Evolutionary conservation across 305 asterid species (phyloP).

Genomic region (Fraxinus sp.): DNA sequence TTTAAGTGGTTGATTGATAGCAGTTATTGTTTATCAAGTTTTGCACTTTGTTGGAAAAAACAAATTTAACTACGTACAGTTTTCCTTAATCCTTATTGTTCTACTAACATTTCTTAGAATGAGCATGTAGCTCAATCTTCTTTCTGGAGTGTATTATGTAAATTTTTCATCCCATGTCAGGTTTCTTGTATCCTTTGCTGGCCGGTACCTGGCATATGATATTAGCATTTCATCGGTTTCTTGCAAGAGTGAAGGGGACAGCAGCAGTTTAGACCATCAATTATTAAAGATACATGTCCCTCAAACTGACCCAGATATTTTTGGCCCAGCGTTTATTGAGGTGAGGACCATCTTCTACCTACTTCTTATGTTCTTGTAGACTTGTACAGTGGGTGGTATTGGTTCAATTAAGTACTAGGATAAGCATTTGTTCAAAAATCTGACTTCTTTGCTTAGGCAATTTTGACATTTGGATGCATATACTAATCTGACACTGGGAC

Average conservation of each 20-base stretch:
- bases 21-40: background rate
- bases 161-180: conserved; percentile 38
- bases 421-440: background rate
- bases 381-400: background rate
- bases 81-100: background rate
- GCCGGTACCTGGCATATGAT: conserved; percentile 60
- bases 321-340: conserved; percentile 92
- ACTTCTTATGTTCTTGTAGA: background rate
- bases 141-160: background rate
- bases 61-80: background rate
- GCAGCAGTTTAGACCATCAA: conserved; percentile 54
- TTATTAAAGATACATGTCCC: conserved; percentile 66
- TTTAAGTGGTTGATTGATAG: background rate
- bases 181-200: conserved; percentile 80
- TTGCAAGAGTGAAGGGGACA: conserved; percentile 42
- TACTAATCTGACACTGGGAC: background rate
- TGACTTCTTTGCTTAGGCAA: background rate
- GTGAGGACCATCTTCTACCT: conserved; percentile 33
- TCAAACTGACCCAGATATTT: conserved; percentile 45
- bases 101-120: background rate
- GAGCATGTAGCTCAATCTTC: background rate
- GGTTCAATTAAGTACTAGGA: background rate
- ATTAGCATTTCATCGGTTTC: conserved; percentile 44
- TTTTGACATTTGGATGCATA: background rate
- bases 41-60: background rate